Evolutionary conservation across 306 rosid genomes (phyloP).

Genomic region (Cucumis cinereus): DNA sequence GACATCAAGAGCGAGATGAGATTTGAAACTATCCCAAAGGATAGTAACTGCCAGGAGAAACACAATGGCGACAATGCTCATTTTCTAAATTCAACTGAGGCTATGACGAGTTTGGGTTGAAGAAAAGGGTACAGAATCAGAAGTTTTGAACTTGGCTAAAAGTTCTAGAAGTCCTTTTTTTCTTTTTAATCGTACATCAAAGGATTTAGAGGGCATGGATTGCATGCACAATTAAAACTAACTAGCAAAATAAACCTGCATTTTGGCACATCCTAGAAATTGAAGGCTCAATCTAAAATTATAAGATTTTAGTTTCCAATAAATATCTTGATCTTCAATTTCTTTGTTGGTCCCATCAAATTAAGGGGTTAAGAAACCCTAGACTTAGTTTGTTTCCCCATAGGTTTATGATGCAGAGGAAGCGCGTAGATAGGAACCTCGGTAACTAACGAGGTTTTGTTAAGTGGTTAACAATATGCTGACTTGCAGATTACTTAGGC

Average conservation of each 20-base stretch:
- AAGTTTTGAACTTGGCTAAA: not conserved
- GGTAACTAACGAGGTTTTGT: not conserved
- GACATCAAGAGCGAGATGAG: not conserved
- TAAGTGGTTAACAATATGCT: not conserved
- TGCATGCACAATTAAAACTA: not conserved
- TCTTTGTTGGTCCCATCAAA: not conserved
- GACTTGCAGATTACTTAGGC: not conserved
- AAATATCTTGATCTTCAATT: not conserved
- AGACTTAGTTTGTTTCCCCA: not conserved
- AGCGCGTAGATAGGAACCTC: not conserved
- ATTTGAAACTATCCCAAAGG: not conserved
- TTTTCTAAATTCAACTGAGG: not conserved
- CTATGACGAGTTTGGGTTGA: not conserved
- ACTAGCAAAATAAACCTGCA: not conserved
- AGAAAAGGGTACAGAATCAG: not conserved
- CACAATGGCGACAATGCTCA: not conserved
- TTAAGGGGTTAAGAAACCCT: not conserved
- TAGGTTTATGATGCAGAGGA: not conserved
- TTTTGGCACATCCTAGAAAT: not conserved
- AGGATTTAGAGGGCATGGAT: not conserved
- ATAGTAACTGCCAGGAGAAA: not conserved
- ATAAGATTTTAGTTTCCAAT: not conserved
- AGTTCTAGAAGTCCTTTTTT: not conserved
- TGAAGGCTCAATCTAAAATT: not conserved
- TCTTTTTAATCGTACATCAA: not conserved